A percentile compares a stretch with the other conserved stretches of the same genome.
Conservation (phyloP, 169 alveolate species). For the Plasmodium gaboni region DNA sequence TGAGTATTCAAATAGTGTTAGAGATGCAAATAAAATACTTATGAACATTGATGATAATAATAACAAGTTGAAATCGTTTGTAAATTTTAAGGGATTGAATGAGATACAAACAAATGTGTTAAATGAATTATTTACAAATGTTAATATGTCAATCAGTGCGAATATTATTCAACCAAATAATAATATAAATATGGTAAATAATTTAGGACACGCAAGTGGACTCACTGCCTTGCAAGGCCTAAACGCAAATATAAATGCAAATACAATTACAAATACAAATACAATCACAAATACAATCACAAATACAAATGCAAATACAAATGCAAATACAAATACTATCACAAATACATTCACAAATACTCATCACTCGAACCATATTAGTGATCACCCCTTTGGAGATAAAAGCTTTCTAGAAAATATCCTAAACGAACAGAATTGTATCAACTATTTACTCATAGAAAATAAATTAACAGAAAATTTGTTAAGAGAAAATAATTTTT, state of each 20-base stretch:
- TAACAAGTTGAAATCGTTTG: conserved; percentile 13
- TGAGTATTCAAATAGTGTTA: conserved; percentile 20
- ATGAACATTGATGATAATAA: conserved; percentile 27
- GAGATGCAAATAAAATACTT: conserved; percentile 33
- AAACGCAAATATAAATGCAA: too few relatives aligned
- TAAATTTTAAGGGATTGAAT: background rate
- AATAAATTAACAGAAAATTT: conserved; percentile 66
- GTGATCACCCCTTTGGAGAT: background rate
- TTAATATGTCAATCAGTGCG: too few relatives aligned
- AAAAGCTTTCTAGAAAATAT: conserved; percentile 6
- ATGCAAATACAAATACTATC: too few relatives aligned
- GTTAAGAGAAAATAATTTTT: conserved; percentile 53
- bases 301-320: too few relatives aligned
- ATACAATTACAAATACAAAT: too few relatives aligned
- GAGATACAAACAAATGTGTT: background rate
- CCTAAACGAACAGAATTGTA: conserved; percentile 48
- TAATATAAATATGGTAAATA: background rate
- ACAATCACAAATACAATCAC: too few relatives aligned
- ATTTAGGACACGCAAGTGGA: too few relatives aligned
- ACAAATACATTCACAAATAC: too few relatives aligned
- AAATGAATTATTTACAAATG: background rate
- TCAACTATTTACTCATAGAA: conserved; percentile 33
- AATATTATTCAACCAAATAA: too few relatives aligned
- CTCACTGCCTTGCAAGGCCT: too few relatives aligned
- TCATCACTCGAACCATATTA: too few relatives aligned